Evolutionary conservation across 225 moss, liverwort and hornwort species (phyloP), one percentile per base, ranked within the genome.

Genomic region (Marchantia polymorpha): DNA sequence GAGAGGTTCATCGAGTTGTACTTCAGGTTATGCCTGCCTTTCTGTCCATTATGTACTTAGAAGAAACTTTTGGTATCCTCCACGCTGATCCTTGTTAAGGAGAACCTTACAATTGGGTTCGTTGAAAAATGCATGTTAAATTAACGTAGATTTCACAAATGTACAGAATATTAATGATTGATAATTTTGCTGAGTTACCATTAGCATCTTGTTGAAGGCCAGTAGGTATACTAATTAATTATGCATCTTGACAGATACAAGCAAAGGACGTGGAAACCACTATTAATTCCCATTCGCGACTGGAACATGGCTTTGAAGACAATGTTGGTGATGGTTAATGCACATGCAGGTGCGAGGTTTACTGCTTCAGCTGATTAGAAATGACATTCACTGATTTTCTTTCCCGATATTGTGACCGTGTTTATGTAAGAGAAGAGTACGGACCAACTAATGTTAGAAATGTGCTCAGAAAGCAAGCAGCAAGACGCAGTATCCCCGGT

Each of bases 261-360:
- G 54, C 65, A 61, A 14, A 77, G 27, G 48, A 29, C 79, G 13
- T 80, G 65, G 74, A 87, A 82, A 17, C 56, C 71, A 25, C n/a
- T 74, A 1, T 30, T 82, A 3, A 47, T 80, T 65, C 84, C 83
- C 11, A 59, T 82, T 26, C 79, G 52, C 46, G 77, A 87, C n/a
- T 87, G 84, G 87, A 60, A 79, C 16, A 78, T 46, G 63, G 82
- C 84, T 15, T 22, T 84, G 27, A 72, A 61, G 52, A 68, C 19
- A 26, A 87, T 87, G 84, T 60, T 84, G 53, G 77, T 67, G 59
- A 58, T 84, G 68, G 84, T 80, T 10, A 53, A 80, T 29, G 70
- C 54, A 8, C 79, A 82, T 49, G 79, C 84, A 77, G 84, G 87
- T 87, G 52, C 7, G 51, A 31, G 9, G 39, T 53, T 50, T 25